Conservation (phyloP, 2,329 filamentous ascomycete species). For the Aspergillus pseudonomiae region DNA sequence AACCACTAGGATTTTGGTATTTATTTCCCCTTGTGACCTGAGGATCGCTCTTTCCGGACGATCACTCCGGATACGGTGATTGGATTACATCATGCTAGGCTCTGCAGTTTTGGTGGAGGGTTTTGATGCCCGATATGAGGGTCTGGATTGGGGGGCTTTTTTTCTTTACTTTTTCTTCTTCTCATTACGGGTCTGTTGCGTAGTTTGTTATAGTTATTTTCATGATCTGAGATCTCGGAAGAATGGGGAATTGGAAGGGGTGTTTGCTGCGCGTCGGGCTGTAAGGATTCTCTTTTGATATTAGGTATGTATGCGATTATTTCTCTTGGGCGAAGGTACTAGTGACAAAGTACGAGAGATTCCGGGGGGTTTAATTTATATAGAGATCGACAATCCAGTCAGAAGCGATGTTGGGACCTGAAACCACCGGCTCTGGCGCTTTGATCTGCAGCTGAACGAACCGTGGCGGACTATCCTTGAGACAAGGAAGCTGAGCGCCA, state of each 20-base stretch:
- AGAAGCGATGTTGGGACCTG: neutral
- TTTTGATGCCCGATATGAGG: neutral
- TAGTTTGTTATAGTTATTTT: neutral
- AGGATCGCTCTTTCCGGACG: slow-evolving; percentile 1
- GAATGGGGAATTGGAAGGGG: neutral
- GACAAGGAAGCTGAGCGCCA: neutral
- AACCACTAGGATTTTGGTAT: neutral
- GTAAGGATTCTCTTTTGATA: neutral
- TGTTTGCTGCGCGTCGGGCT: neutral
- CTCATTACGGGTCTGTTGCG: neutral
- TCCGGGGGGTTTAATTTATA: neutral
- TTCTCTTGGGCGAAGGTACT: neutral
- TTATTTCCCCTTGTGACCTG: neutral
- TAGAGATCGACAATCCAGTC: neutral
- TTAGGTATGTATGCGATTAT: neutral
- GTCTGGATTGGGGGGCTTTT: too few relatives aligned
- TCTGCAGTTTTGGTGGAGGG: neutral
- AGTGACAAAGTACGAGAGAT: neutral
- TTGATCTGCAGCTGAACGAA: slow-evolving; percentile 4
- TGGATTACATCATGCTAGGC: neutral
- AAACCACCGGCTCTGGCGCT: slow-evolving; percentile 1
- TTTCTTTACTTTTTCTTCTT: neutral
- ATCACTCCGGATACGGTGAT: slow-evolving; percentile 7
- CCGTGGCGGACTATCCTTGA: neutral
- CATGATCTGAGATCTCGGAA: neutral